Base-by-base conservation (phyloP, 1,139 yeast genomes). In the Debaryomyces coudertii region DNA sequence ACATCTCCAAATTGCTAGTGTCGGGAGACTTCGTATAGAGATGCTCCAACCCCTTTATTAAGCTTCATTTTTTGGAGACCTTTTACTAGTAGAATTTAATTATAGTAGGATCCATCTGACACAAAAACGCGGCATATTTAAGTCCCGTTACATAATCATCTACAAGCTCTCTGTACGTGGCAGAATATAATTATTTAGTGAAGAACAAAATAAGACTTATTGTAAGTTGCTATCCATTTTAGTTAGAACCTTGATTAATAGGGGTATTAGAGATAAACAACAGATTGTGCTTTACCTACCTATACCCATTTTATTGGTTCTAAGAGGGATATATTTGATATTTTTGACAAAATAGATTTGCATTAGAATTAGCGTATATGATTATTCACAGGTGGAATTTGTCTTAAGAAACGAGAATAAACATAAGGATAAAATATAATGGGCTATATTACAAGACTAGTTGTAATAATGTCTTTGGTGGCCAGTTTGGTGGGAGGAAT, bases 151-250 rank as follows among this genome's bases (percentile, higher is more conserved):
- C n/a, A 20, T 20, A 33, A 16, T 18, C 40, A 34, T 15, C 22
- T 12, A 25, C 29, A 23, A 33, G 15, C 37, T 11, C 15, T 22
- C 20, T 29, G 37, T 40, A 40, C 46, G 46, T 43, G 46, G 46
- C 46, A 43, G 43, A 43, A 35, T 31, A 24, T 33, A 20, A 28
- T 38, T 11, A 3, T 38, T 22, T 22, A 23, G 27, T 34, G 12
- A 24, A 22, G 28, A 23, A 23, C 18, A 16, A 28, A 15, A 14
- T n/a, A 16, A n/a, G 18, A 16, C 14, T 11, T 28, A 38, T 38
- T 28, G n/a, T 6, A 28, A 12, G 34, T 12, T 38, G 12, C 15
- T 35, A 16, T 23, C 16, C 28, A 20, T 23, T 35, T 35, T 35
- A 12, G 18, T 35, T 22, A 35, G 38, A 35, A 35, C 5, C n/a